Evolutionary conservation across 345 rosid species (phyloP).

Genomic region (Salix udensis): DNA sequence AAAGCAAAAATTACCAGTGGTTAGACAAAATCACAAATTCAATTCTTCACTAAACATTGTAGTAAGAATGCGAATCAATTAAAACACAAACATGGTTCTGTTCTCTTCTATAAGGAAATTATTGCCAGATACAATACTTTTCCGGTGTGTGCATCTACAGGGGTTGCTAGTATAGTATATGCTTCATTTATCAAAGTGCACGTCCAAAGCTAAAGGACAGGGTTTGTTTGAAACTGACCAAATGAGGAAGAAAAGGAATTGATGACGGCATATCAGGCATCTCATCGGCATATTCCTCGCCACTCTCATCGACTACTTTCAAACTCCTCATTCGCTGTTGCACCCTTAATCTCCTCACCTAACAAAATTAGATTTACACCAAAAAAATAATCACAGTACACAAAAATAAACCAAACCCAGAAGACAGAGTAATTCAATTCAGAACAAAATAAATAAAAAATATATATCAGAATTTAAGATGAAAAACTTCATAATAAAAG

Average conservation of each 20-base stretch:
- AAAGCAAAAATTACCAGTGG: conserved; percentile 7
- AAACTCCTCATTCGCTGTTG: conserved; percentile 70
- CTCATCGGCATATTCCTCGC: conserved; percentile 59
- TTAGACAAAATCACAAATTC: background rate
- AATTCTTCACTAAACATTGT: too few species aligned
- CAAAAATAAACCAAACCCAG: background rate
- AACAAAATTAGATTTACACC: background rate
- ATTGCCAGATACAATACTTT: too few species aligned
- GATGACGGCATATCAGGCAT: conserved; percentile 94
- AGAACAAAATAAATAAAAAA: background rate
- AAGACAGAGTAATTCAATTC: background rate
- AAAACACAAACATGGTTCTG: too few species aligned
- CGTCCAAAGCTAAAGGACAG: background rate
- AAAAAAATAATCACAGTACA: too few species aligned
- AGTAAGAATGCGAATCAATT: too few species aligned
- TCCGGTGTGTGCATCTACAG: too few species aligned
- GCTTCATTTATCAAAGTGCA: too few species aligned
- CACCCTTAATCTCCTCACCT: conserved; percentile 82
- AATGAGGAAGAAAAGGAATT: conserved; percentile 71
- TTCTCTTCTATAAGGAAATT: too few species aligned
- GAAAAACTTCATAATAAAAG: background rate
- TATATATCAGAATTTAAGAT: too few species aligned
- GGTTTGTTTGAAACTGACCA: conserved; percentile 42
- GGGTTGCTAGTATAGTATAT: too few species aligned
- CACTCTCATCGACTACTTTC: conserved; percentile 27